A percentile compares a stretch with the other conserved stretches of the same genome.
These are phyloP conservation scores for Paramecium tetraurelia DNA, from an alignment of 73 alveolate species.

Conservation along the genomic window DNA sequence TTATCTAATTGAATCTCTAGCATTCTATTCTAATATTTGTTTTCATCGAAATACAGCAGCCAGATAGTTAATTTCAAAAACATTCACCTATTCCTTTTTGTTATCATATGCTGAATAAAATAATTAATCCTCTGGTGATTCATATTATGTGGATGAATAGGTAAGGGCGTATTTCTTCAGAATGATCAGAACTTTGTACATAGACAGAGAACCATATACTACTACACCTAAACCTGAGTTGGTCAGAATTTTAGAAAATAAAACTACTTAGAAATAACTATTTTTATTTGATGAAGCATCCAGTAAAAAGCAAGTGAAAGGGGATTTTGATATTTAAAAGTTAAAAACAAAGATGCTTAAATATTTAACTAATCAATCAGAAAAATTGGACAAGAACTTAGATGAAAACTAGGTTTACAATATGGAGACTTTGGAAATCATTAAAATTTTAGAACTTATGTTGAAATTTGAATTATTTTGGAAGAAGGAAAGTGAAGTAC, in stretches of 20 bases:
- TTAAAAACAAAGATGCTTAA: constrained; percentile 23
- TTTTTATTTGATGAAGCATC: constrained; percentile 9
- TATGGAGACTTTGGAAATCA: constrained; percentile 42
- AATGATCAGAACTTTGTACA: constrained; percentile 43
- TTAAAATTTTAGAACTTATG: constrained; percentile 47
- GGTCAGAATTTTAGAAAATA: constrained; percentile 29
- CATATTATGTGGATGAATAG: background rate
- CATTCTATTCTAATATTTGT: background rate
- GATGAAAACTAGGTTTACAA: constrained; percentile 23
- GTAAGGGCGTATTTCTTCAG: constrained; percentile 61
- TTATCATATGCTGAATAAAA: background rate
- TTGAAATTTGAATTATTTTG: constrained; percentile 54
- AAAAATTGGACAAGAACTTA: background rate
- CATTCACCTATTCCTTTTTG: background rate
- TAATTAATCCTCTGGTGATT: background rate
- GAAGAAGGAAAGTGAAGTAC: background rate
- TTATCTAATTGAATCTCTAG: background rate
- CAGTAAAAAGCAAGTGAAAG: background rate
- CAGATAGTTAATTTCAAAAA: background rate
- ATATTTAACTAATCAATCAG: background rate
- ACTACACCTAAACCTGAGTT: constrained; percentile 60
- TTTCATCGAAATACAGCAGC: constrained; percentile 39
- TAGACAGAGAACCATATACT: constrained; percentile 51
- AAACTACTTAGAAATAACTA: background rate
- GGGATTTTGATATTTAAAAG: background rate